A percentile compares a stretch with the other conserved stretches of the same genome.
These are phyloP conservation scores for Heliosperma pusillum DNA, from an alignment of 148 eudicot species.

Conservation along the genomic window DNA sequence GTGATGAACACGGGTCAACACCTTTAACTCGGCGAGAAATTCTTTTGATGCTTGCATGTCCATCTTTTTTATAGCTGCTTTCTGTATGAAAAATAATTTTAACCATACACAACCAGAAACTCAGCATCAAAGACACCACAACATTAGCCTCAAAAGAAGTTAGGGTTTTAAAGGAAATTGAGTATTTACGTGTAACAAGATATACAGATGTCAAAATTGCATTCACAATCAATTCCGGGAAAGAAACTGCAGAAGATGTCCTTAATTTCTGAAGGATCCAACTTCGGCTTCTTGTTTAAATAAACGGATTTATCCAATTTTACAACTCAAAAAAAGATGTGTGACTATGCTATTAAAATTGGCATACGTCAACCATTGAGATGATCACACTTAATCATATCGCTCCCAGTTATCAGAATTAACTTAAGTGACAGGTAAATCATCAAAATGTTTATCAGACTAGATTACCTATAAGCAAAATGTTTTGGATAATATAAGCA, in stretches of 20 bases:
- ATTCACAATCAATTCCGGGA: not conserved
- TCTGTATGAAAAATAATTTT: slow-evolving; percentile 17
- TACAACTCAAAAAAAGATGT: not conserved
- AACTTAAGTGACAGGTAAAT: not conserved
- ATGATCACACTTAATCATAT: not conserved
- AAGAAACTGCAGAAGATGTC: too few relatives aligned
- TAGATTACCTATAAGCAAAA: not conserved
- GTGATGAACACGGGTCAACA: slow-evolving; percentile 49
- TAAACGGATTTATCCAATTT: not conserved
- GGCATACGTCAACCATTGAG: not conserved
- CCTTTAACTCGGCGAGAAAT: slow-evolving; percentile 45
- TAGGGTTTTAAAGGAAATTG: too few relatives aligned
- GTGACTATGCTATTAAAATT: not conserved
- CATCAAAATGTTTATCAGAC: not conserved
- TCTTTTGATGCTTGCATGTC: slow-evolving; percentile 49
- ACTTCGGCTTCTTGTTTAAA: not conserved
- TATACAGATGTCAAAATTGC: not conserved
- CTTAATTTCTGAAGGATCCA: not conserved
- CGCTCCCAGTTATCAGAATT: not conserved
- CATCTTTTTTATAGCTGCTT: slow-evolving; percentile 52
- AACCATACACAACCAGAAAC: not conserved
- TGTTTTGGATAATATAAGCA: not conserved
- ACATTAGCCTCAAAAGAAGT: not conserved
- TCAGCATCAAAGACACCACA: not conserved
- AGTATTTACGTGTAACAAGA: not conserved